Evolutionary conservation across 768 basidiomycete species (phyloP).

Genomic region (Auricularia auricula-judae): DNA sequence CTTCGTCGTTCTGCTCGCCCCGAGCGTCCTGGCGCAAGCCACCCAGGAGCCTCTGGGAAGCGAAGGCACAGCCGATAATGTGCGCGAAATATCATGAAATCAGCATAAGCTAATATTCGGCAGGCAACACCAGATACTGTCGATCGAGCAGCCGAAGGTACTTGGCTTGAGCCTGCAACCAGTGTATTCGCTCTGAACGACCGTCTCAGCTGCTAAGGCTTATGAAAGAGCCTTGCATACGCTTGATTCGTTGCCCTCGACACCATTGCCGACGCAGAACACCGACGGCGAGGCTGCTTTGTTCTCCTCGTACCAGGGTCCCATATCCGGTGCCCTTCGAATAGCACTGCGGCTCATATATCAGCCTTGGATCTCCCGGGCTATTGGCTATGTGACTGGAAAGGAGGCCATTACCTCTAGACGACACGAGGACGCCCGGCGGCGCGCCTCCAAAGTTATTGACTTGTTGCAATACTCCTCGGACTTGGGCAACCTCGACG

Average conservation of each 20-base stretch:
- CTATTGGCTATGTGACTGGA: conserved; percentile 29
- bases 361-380: conserved; percentile 39
- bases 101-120: no score
- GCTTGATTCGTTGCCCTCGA: conserved; percentile 40
- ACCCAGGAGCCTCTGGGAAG: not conserved
- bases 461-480: conserved; percentile 73
- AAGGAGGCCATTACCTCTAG: conserved; percentile 23
- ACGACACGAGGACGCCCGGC: conserved; percentile 42
- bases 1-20: not conserved
- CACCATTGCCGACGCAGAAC: conserved; percentile 45
- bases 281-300: conserved; percentile 46
- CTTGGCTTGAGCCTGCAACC: no score
- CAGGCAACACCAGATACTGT: no score
- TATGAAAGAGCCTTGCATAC: conserved; percentile 68
- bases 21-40: not conserved
- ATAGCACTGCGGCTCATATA: conserved; percentile 57
- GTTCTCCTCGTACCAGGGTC: conserved; percentile 56
- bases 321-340: conserved; percentile 57
- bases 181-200: not conserved
- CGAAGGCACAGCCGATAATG: no score
- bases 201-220: conserved; percentile 47
- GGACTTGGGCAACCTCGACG: conserved; percentile 66
- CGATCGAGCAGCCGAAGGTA: no score
- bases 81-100: no score
- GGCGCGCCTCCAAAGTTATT: conserved; percentile 70